Percentiles rank a stretch among this genome's conserved stretches.
These are phyloP conservation scores for Didymella pomorum DNA, from an alignment of 2,329 filamentous ascomycete species.

Conservation along the genomic window DNA sequence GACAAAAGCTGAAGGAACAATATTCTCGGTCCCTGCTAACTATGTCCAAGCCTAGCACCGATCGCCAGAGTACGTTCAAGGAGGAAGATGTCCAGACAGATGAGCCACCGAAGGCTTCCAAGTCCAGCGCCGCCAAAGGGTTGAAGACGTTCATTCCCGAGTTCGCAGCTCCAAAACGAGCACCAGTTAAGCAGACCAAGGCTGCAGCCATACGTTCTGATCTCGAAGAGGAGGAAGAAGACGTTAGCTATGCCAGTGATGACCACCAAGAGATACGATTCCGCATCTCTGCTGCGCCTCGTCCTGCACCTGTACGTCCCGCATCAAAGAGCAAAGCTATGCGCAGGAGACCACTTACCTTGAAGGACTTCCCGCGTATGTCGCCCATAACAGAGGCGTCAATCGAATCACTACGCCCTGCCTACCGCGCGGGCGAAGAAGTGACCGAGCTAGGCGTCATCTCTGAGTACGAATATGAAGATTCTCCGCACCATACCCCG, in stretches of 20 bases:
- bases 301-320: conserved; percentile 5
- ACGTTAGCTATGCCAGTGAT: conserved; percentile 23
- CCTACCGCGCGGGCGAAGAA: conserved; percentile 22
- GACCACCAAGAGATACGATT: conserved; percentile 4
- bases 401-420: conserved; percentile 24
- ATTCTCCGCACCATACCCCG: conserved; percentile 1
- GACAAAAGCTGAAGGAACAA: conserved; percentile 12
- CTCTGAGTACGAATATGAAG: conserved; percentile 25
- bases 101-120: conserved; percentile 2
- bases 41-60: conserved; percentile 6
- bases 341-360: conserved; percentile 19
- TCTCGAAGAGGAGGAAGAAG: conserved; percentile 5
- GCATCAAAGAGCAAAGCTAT: conserved; percentile 15
- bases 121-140: conserved; percentile 23
- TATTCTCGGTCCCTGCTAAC: conserved; percentile 9
- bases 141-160: conserved; percentile 25
- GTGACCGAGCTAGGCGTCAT: conserved; percentile 29
- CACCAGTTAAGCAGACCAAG: conserved; percentile 3
- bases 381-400: conserved; percentile 38
- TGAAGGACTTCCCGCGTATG: conserved; percentile 33
- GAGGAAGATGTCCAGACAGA: conserved; percentile 24
- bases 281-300: conserved; percentile 8
- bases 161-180: conserved; percentile 15
- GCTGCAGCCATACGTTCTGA: conserved; percentile 1
- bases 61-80: conserved; percentile 16